A percentile compares a stretch with the other conserved stretches of the same genome.
Conservation (phyloP, 179 eudicot genomes). For the Spinacia oleracea region DNA sequence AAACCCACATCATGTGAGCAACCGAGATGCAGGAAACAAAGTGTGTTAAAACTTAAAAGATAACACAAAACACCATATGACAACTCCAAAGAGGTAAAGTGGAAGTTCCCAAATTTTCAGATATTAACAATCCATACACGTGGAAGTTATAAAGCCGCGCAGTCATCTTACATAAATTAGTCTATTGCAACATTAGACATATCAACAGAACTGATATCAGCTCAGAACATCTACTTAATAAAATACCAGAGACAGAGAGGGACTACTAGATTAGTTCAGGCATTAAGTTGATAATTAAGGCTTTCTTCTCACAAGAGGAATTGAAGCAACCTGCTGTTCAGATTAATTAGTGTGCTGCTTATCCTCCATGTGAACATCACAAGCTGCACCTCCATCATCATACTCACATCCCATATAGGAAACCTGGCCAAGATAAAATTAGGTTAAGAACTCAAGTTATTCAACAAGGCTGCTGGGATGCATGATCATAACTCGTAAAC, state of each 20-base stretch:
- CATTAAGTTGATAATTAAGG: neutral
- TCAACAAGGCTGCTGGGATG: neutral
- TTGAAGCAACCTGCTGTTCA: neutral
- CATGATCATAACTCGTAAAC: too few relatives aligned
- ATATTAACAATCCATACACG: too few relatives aligned
- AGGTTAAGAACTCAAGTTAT: neutral
- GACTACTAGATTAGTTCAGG: neutral
- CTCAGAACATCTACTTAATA: neutral
- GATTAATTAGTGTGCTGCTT: neutral
- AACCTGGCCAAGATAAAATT: conserved; percentile 14
- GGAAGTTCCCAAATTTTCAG: neutral
- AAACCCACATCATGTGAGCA: too few relatives aligned
- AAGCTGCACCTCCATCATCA: neutral
- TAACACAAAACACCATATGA: neutral
- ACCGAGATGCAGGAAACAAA: neutral
- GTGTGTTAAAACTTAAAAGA: neutral
- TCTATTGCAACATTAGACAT: neutral
- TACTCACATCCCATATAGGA: neutral
- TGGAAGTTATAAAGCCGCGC: neutral
- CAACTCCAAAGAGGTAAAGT: neutral
- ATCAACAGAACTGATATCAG: neutral
- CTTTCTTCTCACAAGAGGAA: neutral
- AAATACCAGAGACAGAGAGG: neutral
- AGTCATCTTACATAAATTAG: neutral
- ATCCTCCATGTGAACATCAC: neutral